Conservation (phyloP, 1,284 basidiomycete genomes). For the Heterobasidion parviporum region DNA sequence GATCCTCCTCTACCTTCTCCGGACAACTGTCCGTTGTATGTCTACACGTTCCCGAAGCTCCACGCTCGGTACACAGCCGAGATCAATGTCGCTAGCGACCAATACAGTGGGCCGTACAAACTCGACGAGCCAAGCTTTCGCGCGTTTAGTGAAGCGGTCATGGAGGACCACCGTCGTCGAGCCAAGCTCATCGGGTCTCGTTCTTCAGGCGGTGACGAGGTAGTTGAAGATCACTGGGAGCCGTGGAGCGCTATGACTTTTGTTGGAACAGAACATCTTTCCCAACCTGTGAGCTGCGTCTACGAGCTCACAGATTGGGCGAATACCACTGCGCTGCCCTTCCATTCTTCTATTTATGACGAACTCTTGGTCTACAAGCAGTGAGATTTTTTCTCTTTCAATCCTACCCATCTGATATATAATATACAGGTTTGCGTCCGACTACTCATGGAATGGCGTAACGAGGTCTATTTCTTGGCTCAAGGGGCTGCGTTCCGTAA, state of each 20-base stretch:
- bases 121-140: neutral
- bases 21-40: neutral
- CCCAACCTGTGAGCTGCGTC: neutral
- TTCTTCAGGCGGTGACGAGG: neutral
- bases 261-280: neutral
- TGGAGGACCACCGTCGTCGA: neutral
- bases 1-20: neutral
- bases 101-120: neutral
- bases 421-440: neutral
- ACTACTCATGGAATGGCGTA: neutral
- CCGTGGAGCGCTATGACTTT: neutral
- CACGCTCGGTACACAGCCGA: neutral
- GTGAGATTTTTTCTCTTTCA: neutral
- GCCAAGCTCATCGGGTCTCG: neutral
- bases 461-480: neutral
- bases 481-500: neutral
- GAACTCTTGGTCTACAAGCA: neutral
- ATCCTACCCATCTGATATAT: neutral
- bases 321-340: neutral
- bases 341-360: neutral
- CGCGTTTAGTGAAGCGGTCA: neutral
- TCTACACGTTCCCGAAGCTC: neutral
- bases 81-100: neutral
- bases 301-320: neutral
- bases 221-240: neutral